These are phyloP conservation scores for Citrullus mucosospermus DNA, from an alignment of 306 rosid species.

Conservation along the genomic window DNA sequence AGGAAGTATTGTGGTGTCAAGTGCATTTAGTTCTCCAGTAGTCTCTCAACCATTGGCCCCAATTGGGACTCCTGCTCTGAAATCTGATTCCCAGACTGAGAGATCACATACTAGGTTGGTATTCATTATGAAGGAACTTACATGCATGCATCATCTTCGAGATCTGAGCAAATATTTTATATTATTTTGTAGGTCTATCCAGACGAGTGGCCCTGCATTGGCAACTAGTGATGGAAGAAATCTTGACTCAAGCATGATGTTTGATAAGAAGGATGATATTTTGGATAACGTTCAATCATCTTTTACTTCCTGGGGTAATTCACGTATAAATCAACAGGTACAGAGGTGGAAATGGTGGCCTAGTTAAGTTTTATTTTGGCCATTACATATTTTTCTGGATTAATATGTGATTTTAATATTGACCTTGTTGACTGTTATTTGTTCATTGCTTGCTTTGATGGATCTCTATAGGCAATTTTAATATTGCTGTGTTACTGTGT, in stretches of 20 bases:
- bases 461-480: background rate
- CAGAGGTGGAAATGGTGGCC: background rate
- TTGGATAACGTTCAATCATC: constrained; percentile 54
- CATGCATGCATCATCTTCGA: background rate
- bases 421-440: background rate
- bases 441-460: background rate
- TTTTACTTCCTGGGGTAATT: constrained; percentile 60
- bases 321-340: constrained; percentile 75
- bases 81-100: constrained; percentile 54
- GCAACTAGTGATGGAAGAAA: constrained; percentile 35
- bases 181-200: constrained; percentile 39
- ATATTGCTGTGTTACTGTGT: background rate
- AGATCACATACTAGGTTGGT: constrained; percentile 58
- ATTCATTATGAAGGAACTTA: constrained; percentile 1
- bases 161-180: background rate
- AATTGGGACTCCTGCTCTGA: constrained; percentile 82
- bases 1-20: constrained; percentile 38
- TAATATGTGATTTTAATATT: background rate
- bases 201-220: constrained; percentile 28
- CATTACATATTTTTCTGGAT: background rate
- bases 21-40: constrained; percentile 44
- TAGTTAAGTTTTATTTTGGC: background rate
- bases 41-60: constrained; percentile 71
- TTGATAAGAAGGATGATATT: constrained; percentile 59
- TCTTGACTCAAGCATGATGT: constrained; percentile 31